Conservation (phyloP, 192 early-diverging fungal species). For the Oehlia diaphana region DNA sequence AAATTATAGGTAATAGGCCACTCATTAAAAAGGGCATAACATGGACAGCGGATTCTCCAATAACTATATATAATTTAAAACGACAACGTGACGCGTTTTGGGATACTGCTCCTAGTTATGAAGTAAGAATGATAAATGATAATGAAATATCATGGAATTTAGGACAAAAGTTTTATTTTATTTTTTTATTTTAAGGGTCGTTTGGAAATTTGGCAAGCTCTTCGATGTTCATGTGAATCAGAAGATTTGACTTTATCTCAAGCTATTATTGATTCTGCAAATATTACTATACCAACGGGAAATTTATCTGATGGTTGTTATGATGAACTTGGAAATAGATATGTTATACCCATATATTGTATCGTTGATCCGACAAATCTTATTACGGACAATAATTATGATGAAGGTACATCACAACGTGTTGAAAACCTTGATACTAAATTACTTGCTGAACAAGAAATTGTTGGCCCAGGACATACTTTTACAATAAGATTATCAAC, state of each 20-base stretch:
- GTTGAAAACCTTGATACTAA: slow-evolving; percentile 3
- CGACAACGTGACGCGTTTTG: slow-evolving; percentile 66
- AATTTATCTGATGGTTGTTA: slow-evolving; percentile 73
- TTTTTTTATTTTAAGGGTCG: slow-evolving; percentile 47
- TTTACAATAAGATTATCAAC: slow-evolving; percentile 41
- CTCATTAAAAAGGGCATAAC: slow-evolving; percentile 35
- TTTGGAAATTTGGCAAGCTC: slow-evolving; percentile 76
- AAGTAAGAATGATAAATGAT: slow-evolving; percentile 40
- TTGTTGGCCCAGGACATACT: neutral
- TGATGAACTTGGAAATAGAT: slow-evolving; percentile 73
- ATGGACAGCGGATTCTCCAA: slow-evolving; percentile 44
- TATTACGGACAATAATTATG: slow-evolving; percentile 4
- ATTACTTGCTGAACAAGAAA: slow-evolving; percentile 9
- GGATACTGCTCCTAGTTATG: slow-evolving; percentile 73
- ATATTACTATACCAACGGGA: slow-evolving; percentile 70
- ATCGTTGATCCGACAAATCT: slow-evolving; percentile 60
- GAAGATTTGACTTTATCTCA: slow-evolving; percentile 52
- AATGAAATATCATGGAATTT: neutral
- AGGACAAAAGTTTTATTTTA: neutral
- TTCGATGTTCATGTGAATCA: slow-evolving; percentile 59
- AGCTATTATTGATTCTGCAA: slow-evolving; percentile 66
- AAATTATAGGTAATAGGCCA: slow-evolving; percentile 31
- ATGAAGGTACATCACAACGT: slow-evolving; percentile 19
- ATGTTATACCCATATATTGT: slow-evolving; percentile 69
- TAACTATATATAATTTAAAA: slow-evolving; percentile 44